Evolutionary conservation across 352 stramenopile species (phyloP).

Genomic region (Phytophthora foliorum): DNA sequence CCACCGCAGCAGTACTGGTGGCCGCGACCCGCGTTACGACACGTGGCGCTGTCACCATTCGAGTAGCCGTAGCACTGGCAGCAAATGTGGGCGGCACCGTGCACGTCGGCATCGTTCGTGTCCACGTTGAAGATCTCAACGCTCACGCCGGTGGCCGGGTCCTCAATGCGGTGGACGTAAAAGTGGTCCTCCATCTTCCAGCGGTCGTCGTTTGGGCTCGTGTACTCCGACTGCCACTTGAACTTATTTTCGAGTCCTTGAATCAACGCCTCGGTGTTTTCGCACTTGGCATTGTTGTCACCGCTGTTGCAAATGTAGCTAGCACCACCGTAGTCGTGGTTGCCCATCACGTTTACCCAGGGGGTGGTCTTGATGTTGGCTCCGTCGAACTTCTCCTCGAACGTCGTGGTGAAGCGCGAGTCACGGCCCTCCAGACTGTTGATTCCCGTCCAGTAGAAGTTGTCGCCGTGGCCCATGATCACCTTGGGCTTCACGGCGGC

Average conservation of each 20-base stretch:
- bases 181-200: constrained; percentile 29
- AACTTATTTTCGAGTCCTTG: constrained; percentile 33
- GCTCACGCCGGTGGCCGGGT: constrained; percentile 21
- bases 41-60: constrained; percentile 8
- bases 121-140: constrained; percentile 35
- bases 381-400: constrained; percentile 29
- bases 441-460: constrained; percentile 40
- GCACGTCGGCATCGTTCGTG: constrained; percentile 23
- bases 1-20: constrained; percentile 28
- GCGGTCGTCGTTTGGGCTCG: constrained; percentile 24
- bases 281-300: constrained; percentile 12
- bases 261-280: constrained; percentile 14
- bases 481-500: constrained; percentile 16
- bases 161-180: constrained; percentile 21
- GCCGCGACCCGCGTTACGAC: constrained; percentile 10
- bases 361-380: constrained; percentile 22
- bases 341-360: constrained; percentile 25
- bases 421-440: constrained; percentile 23
- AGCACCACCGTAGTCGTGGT: constrained; percentile 38
- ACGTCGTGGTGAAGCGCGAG: constrained; percentile 24
- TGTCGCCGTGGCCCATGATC: constrained; percentile 34
- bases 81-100: constrained; percentile 19
- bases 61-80: constrained; percentile 37
- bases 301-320: constrained; percentile 25
- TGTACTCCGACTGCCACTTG: constrained; percentile 26